Conservation (phyloP, 768 basidiomycete genomes). For the Termitomyces sp. region DNA sequence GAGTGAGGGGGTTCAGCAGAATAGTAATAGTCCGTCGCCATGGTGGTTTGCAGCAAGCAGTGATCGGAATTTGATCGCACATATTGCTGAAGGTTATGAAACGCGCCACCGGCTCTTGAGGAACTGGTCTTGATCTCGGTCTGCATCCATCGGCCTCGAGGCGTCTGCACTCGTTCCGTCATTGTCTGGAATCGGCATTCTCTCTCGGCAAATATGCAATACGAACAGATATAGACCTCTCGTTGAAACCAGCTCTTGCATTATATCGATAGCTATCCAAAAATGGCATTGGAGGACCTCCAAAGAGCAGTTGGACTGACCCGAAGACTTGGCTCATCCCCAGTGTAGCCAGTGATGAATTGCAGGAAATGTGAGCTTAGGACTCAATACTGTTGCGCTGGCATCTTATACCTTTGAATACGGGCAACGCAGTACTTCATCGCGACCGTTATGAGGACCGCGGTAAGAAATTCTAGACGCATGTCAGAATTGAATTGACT, state of each 20-base stretch:
- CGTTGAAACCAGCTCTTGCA: constrained; percentile 44
- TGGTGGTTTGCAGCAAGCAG: constrained; percentile 17
- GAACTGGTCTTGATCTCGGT: background rate
- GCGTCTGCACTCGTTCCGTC: constrained; percentile 35
- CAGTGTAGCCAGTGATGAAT: constrained; percentile 22
- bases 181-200: constrained; percentile 39
- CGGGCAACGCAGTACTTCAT: constrained; percentile 8
- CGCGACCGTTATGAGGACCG: constrained; percentile 35
- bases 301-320: constrained; percentile 30
- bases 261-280: constrained; percentile 50
- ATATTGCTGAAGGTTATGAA: background rate
- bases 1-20: constrained; percentile 45
- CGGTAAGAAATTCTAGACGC: constrained; percentile 19
- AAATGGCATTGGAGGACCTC: constrained; percentile 37
- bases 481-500: too few species aligned
- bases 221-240: constrained; percentile 50
- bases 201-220: constrained; percentile 44
- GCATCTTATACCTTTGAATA: background rate
- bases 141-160: constrained; percentile 22
- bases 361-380: constrained; percentile 17
- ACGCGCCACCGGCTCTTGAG: background rate
- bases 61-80: constrained; percentile 10
- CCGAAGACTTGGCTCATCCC: constrained; percentile 20
- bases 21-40: constrained; percentile 48
- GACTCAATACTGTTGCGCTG: constrained; percentile 9